phyloP scores from a whole-genome alignment of 2,329 filamentous ascomycete species.

The Cercospora janseana region DNA sequence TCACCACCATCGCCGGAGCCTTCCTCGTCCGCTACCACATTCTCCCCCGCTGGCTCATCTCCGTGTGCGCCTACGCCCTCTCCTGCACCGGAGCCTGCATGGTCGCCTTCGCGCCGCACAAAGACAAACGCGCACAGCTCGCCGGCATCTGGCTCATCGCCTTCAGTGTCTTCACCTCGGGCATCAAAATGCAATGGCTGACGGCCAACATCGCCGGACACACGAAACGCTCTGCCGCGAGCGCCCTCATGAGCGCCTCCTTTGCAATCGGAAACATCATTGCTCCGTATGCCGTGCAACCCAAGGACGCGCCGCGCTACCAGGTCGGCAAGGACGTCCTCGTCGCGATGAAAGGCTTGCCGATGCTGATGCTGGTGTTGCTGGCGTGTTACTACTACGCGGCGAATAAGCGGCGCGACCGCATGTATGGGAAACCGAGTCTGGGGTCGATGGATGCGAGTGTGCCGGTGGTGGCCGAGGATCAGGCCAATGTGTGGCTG shows the following conservation, averaged over 20 bases:
- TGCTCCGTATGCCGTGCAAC: constrained; percentile 42
- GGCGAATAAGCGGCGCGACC: constrained; percentile 20
- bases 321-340: constrained; percentile 46
- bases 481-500: constrained; percentile 11
- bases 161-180: constrained; percentile 31
- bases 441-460: background rate
- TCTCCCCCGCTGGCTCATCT: constrained; percentile 30
- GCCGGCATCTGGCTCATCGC: constrained; percentile 43
- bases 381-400: constrained; percentile 43
- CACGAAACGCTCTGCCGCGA: constrained; percentile 59
- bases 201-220: constrained; percentile 63
- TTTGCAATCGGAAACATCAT: constrained; percentile 44
- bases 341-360: constrained; percentile 35
- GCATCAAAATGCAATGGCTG: constrained; percentile 34
- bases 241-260: constrained; percentile 51
- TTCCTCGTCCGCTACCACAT: constrained; percentile 18
- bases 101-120: constrained; percentile 33
- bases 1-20: constrained; percentile 25
- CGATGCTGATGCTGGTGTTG: constrained; percentile 41
- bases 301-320: constrained; percentile 40
- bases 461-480: constrained; percentile 2
- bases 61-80: constrained; percentile 22
- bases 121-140: constrained; percentile 47
- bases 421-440: constrained; percentile 14
- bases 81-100: constrained; percentile 29